A percentile compares a stretch with the other conserved stretches of the same genome.
These are phyloP conservation scores for Saitozyma podzolica DNA, from an alignment of 768 basidiomycete genomes.

Conservation along the genomic window DNA sequence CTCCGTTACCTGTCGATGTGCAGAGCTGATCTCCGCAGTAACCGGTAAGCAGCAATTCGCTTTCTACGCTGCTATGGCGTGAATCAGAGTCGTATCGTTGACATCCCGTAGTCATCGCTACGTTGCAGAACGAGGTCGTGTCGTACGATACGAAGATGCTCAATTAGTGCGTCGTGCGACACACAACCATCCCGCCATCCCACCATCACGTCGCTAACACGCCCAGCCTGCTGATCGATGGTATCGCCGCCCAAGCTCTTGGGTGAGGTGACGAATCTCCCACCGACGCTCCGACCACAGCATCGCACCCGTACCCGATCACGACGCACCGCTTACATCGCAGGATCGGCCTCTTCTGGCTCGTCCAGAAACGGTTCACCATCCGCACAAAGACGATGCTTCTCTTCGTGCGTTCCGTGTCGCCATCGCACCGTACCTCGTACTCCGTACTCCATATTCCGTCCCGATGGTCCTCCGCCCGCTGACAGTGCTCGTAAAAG, in stretches of 20 bases:
- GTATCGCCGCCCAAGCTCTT: slow-evolving; percentile 43
- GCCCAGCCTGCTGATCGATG: slow-evolving; percentile 42
- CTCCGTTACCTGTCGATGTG: not conserved
- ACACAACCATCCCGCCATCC: too few species aligned
- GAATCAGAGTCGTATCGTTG: not conserved
- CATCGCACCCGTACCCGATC: not conserved
- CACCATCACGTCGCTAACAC: slow-evolving; percentile 5
- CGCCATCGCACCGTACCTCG: not conserved
- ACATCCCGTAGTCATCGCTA: slow-evolving; percentile 32
- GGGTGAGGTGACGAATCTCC: slow-evolving; percentile 15
- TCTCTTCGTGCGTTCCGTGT: slow-evolving; percentile 29
- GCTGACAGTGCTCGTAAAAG: slow-evolving; percentile 38
- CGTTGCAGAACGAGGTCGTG: slow-evolving; percentile 45
- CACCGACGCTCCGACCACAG: not conserved
- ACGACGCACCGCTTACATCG: not conserved
- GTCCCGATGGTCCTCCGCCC: not conserved
- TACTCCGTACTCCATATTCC: not conserved
- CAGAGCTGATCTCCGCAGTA: slow-evolving; percentile 14
- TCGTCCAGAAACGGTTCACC: slow-evolving; percentile 35
- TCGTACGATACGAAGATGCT: slow-evolving; percentile 45
- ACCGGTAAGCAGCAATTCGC: slow-evolving; percentile 15
- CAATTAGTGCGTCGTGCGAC: slow-evolving; percentile 31
- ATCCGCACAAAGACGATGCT: slow-evolving; percentile 44
- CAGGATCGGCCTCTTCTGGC: slow-evolving; percentile 48
- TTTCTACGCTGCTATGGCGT: not conserved